Base-by-base conservation (phyloP, 441 rosid genomes). In the Raphanus hybrid region DNA sequence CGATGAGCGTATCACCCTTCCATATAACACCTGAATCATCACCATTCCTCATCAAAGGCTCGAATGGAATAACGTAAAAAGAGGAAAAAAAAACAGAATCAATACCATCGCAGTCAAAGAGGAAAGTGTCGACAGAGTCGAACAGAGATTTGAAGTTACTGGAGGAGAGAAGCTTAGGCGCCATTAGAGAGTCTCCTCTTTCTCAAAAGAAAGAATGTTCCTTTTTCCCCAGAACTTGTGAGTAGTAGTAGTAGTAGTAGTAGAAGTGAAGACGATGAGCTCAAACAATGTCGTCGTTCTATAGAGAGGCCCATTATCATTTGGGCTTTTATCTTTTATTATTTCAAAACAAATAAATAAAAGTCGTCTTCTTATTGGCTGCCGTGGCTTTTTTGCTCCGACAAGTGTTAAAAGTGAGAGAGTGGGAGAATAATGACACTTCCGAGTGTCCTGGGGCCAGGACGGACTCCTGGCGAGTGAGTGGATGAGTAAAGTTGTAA, bases 51-150 rank as follows among this genome's bases (percentile, higher is more conserved):
- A 67, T 57, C 59, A 27, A 6, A 35, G 37, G 6, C 41, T 20
- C 23, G 23, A 23, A 23, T 23, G 26, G 26, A 23, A 23, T 1
- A 23, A 23, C 23, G 23, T 20, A 23, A 23, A 23, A 23, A 23
- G 26, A 23, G 23, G 26, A 23, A 23, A 15, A 52, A 52, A 1
- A 52, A 15, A 8, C n/a, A 58, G 55, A 58, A 37, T 20, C 8
- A 32, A 12, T 52, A 88, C 99, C 94, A 78, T 91, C 98, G 81
- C 97, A 95, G 76, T 95, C 98, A 61, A 95, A 95, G 76, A 95
- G 93, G 83, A 92, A 92, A 54, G 94, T 92, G 66, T 95, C 93
- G 64, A 91, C 91, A 26, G 93, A 91, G 64, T 92, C 86, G 76
- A 88, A 79, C 34, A 94, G 92, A n/a, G 85, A 61, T 67, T 73